Evolutionary conservation across 257 asterid genomes (phyloP).

Genomic region (Solanum piurae): DNA sequence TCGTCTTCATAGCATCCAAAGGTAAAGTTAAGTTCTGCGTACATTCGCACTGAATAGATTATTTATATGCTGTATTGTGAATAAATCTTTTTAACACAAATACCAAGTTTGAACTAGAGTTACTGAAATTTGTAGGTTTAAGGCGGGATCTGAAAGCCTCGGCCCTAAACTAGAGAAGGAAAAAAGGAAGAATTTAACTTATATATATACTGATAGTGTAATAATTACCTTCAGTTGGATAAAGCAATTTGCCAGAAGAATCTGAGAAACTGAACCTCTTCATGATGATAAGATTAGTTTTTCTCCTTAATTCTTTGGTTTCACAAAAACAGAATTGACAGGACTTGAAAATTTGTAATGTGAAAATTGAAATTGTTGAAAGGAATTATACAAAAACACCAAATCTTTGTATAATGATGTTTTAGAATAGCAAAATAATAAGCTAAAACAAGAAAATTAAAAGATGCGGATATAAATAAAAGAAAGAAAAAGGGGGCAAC

Average conservation of each 20-base stretch:
- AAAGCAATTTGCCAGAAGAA: conserved; percentile 21
- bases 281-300: conserved; percentile 5
- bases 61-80: background rate
- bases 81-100: background rate
- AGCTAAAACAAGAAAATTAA: background rate
- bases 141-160: background rate
- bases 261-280: conserved; percentile 21
- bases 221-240: conserved; percentile 7
- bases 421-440: background rate
- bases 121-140: background rate
- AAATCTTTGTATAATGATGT: background rate
- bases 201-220: background rate
- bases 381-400: background rate
- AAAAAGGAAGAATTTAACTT: background rate
- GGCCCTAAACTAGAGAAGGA: background rate
- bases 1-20: background rate
- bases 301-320: background rate
- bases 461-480: background rate
- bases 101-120: rapidly evolving
- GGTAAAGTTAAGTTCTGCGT: background rate
- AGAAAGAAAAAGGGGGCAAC: background rate
- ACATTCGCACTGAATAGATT: too few relatives aligned
- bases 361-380: background rate
- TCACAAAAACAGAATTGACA: background rate
- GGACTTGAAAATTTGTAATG: background rate